Evolutionary conservation across 208 protist genomes (phyloP), one percentile per base, ranked within the genome.

Genomic region (Ichthyophonus hoferi): DNA sequence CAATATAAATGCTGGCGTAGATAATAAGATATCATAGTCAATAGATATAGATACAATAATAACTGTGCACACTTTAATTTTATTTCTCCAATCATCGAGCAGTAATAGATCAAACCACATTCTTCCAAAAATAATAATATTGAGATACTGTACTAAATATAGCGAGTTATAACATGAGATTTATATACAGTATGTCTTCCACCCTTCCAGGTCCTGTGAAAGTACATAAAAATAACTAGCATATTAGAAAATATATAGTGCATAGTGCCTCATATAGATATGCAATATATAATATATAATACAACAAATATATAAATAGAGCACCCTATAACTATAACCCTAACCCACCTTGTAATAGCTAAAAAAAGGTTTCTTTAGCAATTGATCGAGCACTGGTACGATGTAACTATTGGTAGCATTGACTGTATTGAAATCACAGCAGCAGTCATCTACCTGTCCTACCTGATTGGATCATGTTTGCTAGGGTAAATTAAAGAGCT

Each of bases 371-470:
- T 38, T 24, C 7, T 38, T 3, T 24, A 17, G 24, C 39, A 85
- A 50, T 17, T 85, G 3, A n/a, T 85, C 81, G 33, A 85, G 40
- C 0, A 85, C 39, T 17, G 81, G 81, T 12, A 41, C 33, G 3
- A 85, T 39, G 17, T 42, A 14, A 7, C 39, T 85, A 38, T 85
- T 85, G 24, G 39, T 17, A 33, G 35, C 40, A 35, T 85, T 38
- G 14, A 85, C 81, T 24, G 38, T 42, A 58, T 42, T 50, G 33
- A 85, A 85, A 35, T 85, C 40, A n/a, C 38, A n/a, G 40, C 81
- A 85, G 81, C 81, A 85, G 39, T 85, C 81, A 35, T 85, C 81
- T n/a, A 85, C 81, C 24, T 85, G n/a, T 34, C 81, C 81, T 37
- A n/a, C 39, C 81, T 85, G 50, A n/a, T n/a, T n/a, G n/a, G n/a